Evolutionary conservation across 2,329 filamentous ascomycete species (phyloP).

Genomic region (Ceratocystis cacaofunesta): DNA sequence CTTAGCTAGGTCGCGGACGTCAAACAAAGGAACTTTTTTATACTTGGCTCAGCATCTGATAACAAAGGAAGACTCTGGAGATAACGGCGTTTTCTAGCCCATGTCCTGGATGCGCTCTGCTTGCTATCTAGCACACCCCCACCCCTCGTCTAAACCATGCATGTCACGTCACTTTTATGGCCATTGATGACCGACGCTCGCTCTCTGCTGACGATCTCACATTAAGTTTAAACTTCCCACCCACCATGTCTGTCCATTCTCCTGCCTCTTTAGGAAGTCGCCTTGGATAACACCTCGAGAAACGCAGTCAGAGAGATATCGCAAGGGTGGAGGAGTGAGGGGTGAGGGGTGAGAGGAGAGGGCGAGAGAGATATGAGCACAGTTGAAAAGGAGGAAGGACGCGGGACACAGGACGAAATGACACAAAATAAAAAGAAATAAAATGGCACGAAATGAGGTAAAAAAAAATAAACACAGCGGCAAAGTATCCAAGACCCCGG

Average conservation of each 20-base stretch:
- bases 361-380: not conserved
- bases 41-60: not conserved
- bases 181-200: no score
- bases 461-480: no score
- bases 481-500: not conserved
- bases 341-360: not conserved
- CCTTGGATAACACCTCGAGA: not conserved
- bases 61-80: not conserved
- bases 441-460: no score
- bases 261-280: constrained; percentile 15
- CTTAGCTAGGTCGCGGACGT: not conserved
- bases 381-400: not conserved
- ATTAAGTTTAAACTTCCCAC: not conserved
- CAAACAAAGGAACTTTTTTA: not conserved
- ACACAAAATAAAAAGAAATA: no score
- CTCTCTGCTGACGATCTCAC: not conserved
- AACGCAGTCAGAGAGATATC: not conserved
- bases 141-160: not conserved
- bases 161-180: not conserved
- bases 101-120: not conserved
- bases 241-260: not conserved
- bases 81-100: not conserved
- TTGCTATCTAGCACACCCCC: not conserved
- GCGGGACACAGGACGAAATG: not conserved
- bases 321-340: not conserved